phyloP scores from a whole-genome alignment of 176 grass and related monocot species.

The Otatea glauca region DNA sequence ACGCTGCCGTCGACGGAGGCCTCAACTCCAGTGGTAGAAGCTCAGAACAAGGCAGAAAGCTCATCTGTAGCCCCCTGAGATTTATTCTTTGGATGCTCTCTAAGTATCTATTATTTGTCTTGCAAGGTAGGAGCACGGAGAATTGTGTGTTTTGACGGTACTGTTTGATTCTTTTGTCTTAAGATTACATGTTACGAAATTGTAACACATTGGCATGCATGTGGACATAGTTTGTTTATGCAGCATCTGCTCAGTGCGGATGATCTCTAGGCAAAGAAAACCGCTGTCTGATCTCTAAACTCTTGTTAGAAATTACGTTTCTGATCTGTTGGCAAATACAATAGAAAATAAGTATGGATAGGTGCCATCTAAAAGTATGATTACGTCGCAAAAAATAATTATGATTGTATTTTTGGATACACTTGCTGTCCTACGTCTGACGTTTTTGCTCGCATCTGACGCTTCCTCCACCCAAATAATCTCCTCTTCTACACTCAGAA shows the following conservation, averaged over 20 bases:
- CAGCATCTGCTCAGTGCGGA: slow-evolving; percentile 42
- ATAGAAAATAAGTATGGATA: background rate
- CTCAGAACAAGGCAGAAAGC: slow-evolving; percentile 33
- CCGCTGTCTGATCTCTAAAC: too few species aligned
- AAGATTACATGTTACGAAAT: slow-evolving; percentile 48
- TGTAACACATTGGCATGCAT: slow-evolving; percentile 43
- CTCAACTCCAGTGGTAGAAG: slow-evolving; percentile 45
- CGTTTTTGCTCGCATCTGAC: too few species aligned
- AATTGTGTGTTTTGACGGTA: slow-evolving; percentile 32
- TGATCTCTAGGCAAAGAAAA: slow-evolving; percentile 24
- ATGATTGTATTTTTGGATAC: too few species aligned
- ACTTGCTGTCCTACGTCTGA: too few species aligned
- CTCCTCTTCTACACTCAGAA: too few species aligned
- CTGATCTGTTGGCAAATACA: too few species aligned
- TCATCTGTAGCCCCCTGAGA: slow-evolving; percentile 23
- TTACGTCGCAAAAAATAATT: too few species aligned
- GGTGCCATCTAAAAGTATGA: background rate
- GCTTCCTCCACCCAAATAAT: too few species aligned
- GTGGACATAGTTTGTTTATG: slow-evolving; percentile 40
- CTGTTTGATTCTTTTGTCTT: slow-evolving; percentile 61
- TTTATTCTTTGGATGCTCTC: background rate
- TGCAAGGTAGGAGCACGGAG: slow-evolving; percentile 32
- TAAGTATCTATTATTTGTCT: slow-evolving; percentile 1
- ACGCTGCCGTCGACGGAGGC: slow-evolving; percentile 60
- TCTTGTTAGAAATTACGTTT: too few species aligned